Evolutionary conservation across 192 early-diverging fungal species (phyloP), one percentile per base, ranked within the genome.

Genomic region (Coemansia sp.): DNA sequence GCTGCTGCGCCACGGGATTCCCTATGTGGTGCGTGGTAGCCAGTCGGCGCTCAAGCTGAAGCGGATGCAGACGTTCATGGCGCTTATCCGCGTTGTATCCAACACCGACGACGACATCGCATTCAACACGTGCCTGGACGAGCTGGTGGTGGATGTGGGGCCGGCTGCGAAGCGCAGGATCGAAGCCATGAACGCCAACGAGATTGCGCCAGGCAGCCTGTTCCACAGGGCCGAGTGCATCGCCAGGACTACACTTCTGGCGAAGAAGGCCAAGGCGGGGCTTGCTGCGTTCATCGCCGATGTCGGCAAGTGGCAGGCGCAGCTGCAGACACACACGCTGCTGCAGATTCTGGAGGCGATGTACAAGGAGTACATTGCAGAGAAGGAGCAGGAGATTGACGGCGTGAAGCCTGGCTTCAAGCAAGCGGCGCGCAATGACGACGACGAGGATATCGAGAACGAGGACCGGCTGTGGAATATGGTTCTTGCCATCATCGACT

Each of bases 1-100:
- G 81, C 83, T 71, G 55, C 76, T 76, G 85, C 83, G 64, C 6
- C 26, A 60, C 15, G 70, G 70, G 6, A 79, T 84, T 12, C 62
- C 76, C 35, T 76, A 53, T 66, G 65, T 84, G 6, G 68, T 78
- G 57, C 77, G 76, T 24, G 82, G 76, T 39, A 74, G 82, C 30
- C 30, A 67, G 11, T 78, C 82, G 60, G 67, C 69, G 38, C 67
- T 84, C 5, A 75, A 71, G 23, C 73, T 73, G 39, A 64, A 52
- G 60, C 64, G 71, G 2, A 75, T 76, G 73, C 73, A 77, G 65
- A 15, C 63, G 36, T 65, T 83, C 18, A 69, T 83, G 67, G 71
- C 81, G 34, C 67, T 78, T 16, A 41, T 78, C 20, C 68, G 81
- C 52, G 34, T 69, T 0, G 57, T 78, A 16, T 68, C 69, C 59